Conservation (phyloP, 805 yeast genomes). For the Hermanozyma aechmeae region DNA sequence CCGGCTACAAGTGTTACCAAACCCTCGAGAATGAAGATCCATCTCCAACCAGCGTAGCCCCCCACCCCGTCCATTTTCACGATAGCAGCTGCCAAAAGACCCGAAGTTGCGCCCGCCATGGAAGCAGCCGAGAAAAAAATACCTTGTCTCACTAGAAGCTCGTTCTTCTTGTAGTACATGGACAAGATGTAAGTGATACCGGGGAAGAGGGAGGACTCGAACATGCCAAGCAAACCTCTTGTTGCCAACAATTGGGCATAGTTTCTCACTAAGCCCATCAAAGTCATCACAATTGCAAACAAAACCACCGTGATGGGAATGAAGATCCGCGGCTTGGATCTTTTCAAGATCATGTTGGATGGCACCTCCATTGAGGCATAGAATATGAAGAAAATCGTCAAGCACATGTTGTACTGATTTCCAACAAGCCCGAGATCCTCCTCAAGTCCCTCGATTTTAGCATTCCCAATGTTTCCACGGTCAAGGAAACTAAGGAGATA, state of each 20-base stretch:
- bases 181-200: slow-evolving; percentile 29
- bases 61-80: slow-evolving; percentile 28
- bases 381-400: slow-evolving; percentile 7
- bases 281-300: neutral
- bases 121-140: slow-evolving; percentile 27
- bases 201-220: slow-evolving; percentile 30
- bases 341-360: slow-evolving; percentile 4
- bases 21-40: slow-evolving; percentile 39
- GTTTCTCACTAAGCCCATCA: neutral
- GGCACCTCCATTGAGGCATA: slow-evolving; percentile 7
- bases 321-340: neutral
- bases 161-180: slow-evolving; percentile 28
- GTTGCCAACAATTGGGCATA: slow-evolving; percentile 19
- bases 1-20: slow-evolving; percentile 27
- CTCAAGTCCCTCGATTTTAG: slow-evolving; percentile 5
- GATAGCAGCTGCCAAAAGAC: slow-evolving; percentile 21
- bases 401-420: slow-evolving; percentile 4
- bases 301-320: neutral
- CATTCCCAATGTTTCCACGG: slow-evolving; percentile 8
- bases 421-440: slow-evolving; percentile 4
- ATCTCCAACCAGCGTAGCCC: slow-evolving; percentile 38
- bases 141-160: slow-evolving; percentile 26
- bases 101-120: slow-evolving; percentile 28
- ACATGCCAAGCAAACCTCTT: slow-evolving; percentile 27
- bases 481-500: slow-evolving; percentile 7